A percentile compares a stretch with the other conserved stretches of the same genome.
phyloP scores from a whole-genome alignment of 78 protist species.

The Pelomyxa schiedti region DNA sequence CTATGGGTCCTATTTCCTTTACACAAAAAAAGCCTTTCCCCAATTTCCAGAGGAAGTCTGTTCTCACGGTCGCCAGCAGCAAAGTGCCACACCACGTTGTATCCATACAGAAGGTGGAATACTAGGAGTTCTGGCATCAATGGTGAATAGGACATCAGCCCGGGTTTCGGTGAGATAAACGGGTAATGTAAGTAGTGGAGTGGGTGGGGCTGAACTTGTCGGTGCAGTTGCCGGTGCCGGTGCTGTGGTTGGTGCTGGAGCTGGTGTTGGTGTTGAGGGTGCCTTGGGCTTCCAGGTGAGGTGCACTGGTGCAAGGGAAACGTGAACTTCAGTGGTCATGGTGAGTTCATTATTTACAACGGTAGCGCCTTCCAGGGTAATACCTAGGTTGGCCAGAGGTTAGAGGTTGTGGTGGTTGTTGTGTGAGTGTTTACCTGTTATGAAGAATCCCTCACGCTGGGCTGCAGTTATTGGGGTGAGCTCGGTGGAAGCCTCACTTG shows the following conservation, averaged over 20 bases:
- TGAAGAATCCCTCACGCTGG: neutral
- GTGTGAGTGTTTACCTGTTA: neutral
- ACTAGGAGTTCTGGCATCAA: neutral
- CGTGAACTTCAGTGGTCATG: slow-evolving; percentile 6
- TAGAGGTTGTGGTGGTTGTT: too few relatives aligned
- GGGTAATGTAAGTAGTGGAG: slow-evolving; percentile 26
- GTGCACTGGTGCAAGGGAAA: slow-evolving; percentile 6
- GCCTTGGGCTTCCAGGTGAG: slow-evolving; percentile 38
- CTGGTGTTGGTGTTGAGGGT: too few relatives aligned
- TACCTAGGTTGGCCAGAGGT: slow-evolving; percentile 17
- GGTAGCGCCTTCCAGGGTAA: slow-evolving; percentile 40
- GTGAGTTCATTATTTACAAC: slow-evolving; percentile 13
- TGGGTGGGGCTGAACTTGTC: neutral
- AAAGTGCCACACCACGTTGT: too few relatives aligned
- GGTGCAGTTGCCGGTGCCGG: slow-evolving; percentile 31
- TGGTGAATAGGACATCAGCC: slow-evolving; percentile 42
- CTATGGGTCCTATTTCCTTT: too few relatives aligned
- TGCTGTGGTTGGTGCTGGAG: neutral
- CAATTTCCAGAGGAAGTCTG: too few relatives aligned
- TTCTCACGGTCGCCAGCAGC: too few relatives aligned
- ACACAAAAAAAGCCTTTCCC: too few relatives aligned
- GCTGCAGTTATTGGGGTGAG: too few relatives aligned
- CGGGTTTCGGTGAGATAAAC: slow-evolving; percentile 64
- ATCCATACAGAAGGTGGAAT: too few relatives aligned
- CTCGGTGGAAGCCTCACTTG: neutral